Base-by-base conservation (phyloP, 2,329 filamentous ascomycete species). In the Ceratocystis diversiconidia region DNA sequence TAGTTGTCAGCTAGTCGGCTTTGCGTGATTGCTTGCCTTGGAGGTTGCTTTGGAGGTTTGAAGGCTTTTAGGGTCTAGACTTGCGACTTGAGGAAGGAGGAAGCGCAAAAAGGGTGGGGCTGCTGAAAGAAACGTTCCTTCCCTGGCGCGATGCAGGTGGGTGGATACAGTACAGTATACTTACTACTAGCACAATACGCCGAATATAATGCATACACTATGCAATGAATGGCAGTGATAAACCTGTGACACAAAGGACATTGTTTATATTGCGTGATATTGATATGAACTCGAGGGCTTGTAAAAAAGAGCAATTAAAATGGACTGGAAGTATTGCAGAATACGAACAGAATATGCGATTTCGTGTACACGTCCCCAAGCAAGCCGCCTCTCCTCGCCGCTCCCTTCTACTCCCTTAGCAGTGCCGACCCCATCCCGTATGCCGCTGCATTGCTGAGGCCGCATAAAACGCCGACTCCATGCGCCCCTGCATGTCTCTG, bases 401-500 rank as follows among this genome's bases (percentile, higher is more conserved):
- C n/a, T 19, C 17, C 8, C 46, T 48, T 48, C 17, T n/a, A 22
- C 46, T 5, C n/a, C 48, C 25, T 12, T 32, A 57, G 17, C 52
- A 30, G 52, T 57, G 52, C 28, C 52, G 25, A 17, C 61, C 61
- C 61, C 61, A 62, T n/a, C 61, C 61, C 7, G 61, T 48, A 43
- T 62, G 61, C 46, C 41, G 28, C 22, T 62, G 61, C 41, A 62
- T 48, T 15, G 41, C 61, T 6, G 61, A 46, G 1, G 52, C 52
- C 52, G 52, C 22, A 44, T 57, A 28, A 41, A 57, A 60, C n/a
- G 30, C 36, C 41, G 41, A 73, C 19, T 81, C 80, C 81, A 81
- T 83, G 36, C 81, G 81, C 65, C 82, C 74, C 44, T 80, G 80
- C 15, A 79, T 74, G 69, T 83, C 81, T 28, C 83, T 75, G 32